Percentiles rank a stretch among this genome's conserved stretches.
Evolutionary conservation across 805 yeast species (phyloP).

Genomic region (Grigorovia transvaalensis): DNA sequence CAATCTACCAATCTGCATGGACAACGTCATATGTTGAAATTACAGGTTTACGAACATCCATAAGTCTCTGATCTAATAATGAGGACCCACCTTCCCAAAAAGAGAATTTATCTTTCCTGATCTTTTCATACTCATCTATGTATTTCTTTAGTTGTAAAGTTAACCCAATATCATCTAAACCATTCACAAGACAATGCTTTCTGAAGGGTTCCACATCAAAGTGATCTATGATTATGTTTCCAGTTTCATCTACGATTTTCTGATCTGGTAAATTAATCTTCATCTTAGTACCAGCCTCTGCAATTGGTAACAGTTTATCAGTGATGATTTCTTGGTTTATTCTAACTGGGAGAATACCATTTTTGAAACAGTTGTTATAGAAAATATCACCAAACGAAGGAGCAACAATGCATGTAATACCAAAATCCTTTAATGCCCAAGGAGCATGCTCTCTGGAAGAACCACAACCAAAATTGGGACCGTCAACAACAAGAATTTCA

Average conservation of each 20-base stretch:
- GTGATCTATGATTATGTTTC: conserved; percentile 65
- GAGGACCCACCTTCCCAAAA: conserved; percentile 87
- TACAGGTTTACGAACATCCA: conserved; percentile 1
- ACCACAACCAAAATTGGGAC: conserved; percentile 98
- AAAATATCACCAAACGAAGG: conserved; percentile 98
- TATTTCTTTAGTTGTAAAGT: conserved; percentile 80
- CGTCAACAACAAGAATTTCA: conserved; percentile 79
- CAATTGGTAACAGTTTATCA: conserved; percentile 68
- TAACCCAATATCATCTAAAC: conserved; percentile 93
- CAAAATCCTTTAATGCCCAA: conserved; percentile 97
- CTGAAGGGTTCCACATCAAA: conserved; percentile 88
- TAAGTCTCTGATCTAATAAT: conserved; percentile 28
- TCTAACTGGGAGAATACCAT: conserved; percentile 89
- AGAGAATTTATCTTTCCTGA: conserved; percentile 71
- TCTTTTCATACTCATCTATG: conserved; percentile 63
- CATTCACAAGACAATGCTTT: conserved; percentile 89
- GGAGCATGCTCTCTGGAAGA: conserved; percentile 99
- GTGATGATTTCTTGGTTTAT: conserved; percentile 67
- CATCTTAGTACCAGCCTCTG: conserved; percentile 55
- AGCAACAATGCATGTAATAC: conserved; percentile 90
- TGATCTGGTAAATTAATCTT: conserved; percentile 83
- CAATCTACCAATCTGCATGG: conserved; percentile 11
- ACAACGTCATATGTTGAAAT: conserved; percentile 6
- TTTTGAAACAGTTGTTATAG: conserved; percentile 94
- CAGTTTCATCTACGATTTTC: conserved; percentile 55